phyloP scores from a whole-genome alignment of 2,329 filamentous ascomycete genomes.

The Botrytis hyacinthi region DNA sequence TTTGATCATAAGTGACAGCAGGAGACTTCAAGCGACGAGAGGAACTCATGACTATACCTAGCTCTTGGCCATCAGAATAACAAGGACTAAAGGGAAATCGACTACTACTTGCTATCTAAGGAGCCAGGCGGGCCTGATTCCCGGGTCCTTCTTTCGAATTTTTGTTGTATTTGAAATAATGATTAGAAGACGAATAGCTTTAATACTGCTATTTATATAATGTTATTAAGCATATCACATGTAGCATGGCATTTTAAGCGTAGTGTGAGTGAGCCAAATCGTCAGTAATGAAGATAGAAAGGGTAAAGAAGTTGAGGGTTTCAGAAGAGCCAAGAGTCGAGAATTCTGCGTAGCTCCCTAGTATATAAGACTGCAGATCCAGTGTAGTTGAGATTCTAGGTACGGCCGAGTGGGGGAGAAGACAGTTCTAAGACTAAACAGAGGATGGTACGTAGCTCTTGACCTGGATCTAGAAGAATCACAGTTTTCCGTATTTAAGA shows the following conservation, averaged over 20 bases:
- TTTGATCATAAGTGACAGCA: neutral
- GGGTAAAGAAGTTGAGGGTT: neutral
- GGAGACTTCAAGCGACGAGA: neutral
- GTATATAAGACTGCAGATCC: fast-evolving
- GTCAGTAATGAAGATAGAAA: neutral
- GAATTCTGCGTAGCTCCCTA: neutral
- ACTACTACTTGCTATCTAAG: neutral
- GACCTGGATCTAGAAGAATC: neutral
- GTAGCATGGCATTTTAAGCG: fast-evolving
- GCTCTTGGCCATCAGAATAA: neutral
- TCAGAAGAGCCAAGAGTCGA: neutral
- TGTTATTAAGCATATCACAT: fast-evolving
- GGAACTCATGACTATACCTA: neutral
- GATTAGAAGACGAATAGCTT: neutral
- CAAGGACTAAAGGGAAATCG: neutral
- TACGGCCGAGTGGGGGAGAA: neutral
- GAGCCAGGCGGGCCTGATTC: neutral
- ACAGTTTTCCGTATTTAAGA: neutral
- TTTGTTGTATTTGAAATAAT: no score
- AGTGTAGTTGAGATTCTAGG: neutral
- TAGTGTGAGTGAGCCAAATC: neutral
- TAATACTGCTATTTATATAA: neutral
- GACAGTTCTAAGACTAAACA: neutral
- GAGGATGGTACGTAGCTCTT: neutral
- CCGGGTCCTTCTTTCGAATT: no score